Base-by-base conservation (phyloP, 495 filamentous ascomycete species). In the Opeltia flavorubescens region DNA sequence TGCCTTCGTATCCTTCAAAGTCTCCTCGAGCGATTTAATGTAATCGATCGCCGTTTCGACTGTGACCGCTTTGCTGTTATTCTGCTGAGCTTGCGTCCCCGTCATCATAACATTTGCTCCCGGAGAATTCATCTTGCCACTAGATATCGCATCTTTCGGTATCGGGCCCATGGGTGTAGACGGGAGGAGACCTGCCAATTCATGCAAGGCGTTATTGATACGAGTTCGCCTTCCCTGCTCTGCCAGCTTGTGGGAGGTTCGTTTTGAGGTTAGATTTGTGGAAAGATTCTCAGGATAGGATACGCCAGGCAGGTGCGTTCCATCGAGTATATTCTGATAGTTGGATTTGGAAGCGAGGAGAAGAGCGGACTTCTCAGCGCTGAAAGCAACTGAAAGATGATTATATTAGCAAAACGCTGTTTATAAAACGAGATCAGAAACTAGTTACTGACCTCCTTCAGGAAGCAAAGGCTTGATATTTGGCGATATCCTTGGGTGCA, bases 31-130 rank as follows among this genome's bases (percentile, higher is more conserved):
- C 47, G 78, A 70, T 58, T 83, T 86, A 66, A 98, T 96, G 57
- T 95, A 96, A 51, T 89, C 83, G 47, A 95, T 96, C 8, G 91
- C 91, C 66, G 83, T 77, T 65, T 96, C 91, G 18, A 98, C 91
- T 1, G 89, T 95, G 54, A 85, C 91, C 0, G 91, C 91, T 65
- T 96, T 98, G 64, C 86, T 94, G 48, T 83, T 89, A 39, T 70
- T 70, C 47, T 75, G 72, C 39, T 71, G 68, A 42, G 59, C 57
- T 49, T 59, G 46, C 41, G 70, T 71, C n/a, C 69, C 58, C 30
- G 53, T 58, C 49, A 57, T 47, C 48, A 52, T 52, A 17, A 54
- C 51, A 31, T 52, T 51, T 25, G 53, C 48, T 49, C 56, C 42
- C 13, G 38, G 38, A 23, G 38, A 41, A n/a, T 3, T 57, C 31